phyloP scores from a whole-genome alignment of 495 filamentous ascomycete species.

The Tuber microsphaerosporum region DNA sequence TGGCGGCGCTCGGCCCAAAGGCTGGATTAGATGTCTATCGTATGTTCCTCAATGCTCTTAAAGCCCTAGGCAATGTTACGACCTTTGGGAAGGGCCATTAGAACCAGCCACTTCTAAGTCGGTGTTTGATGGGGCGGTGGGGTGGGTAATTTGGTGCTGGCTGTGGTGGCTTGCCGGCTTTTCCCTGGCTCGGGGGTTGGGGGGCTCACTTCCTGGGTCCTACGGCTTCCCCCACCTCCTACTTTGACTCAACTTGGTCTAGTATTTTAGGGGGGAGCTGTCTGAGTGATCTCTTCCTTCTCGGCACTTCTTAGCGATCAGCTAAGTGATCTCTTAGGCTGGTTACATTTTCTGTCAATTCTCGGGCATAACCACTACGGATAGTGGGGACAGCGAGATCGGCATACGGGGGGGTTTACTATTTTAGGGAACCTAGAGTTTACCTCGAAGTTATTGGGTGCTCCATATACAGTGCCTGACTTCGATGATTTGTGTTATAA shows the following conservation, averaged over 20 bases:
- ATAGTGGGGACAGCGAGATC: background rate
- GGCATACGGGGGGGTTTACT: background rate
- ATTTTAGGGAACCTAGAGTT: background rate
- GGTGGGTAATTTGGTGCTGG: background rate
- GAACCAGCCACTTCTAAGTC: background rate
- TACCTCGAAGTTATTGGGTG: background rate
- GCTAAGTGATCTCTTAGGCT: no score
- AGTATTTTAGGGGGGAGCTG: background rate
- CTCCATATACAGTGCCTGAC: background rate
- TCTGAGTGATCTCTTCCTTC: no score
- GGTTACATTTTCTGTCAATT: no score
- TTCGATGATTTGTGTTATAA: background rate
- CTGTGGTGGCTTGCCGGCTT: no score
- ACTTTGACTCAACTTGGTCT: background rate
- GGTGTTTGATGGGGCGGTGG: background rate
- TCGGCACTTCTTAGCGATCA: no score
- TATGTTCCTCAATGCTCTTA: background rate
- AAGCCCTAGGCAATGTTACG: background rate
- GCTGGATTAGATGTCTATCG: background rate
- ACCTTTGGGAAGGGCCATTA: background rate
- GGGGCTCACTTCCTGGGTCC: background rate
- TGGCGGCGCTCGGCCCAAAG: background rate
- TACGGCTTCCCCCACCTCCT: background rate
- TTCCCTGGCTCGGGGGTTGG: background rate
- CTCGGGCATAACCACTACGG: background rate